Evolutionary conservation across 345 rosid genomes (phyloP).

Genomic region (Hirschfeldia incana): DNA sequence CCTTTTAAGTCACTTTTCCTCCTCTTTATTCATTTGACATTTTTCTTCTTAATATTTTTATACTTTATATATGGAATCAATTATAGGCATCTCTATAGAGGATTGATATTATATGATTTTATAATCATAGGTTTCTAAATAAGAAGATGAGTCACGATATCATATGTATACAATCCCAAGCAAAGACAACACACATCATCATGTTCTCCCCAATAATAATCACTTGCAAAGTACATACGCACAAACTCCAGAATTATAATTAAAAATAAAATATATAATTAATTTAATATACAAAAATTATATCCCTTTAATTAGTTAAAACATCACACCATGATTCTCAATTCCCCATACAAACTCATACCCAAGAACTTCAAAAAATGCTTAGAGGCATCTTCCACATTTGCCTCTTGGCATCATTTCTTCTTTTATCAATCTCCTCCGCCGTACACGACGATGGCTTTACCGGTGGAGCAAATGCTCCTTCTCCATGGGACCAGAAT

Average conservation of each 20-base stretch:
- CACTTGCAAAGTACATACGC: conserved; percentile 34
- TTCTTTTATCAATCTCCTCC: conserved; percentile 22
- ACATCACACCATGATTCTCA: conserved; percentile 33
- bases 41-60: conserved; percentile 1
- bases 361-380: conserved; percentile 29
- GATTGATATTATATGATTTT: conserved; percentile 19
- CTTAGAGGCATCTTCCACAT: conserved; percentile 32
- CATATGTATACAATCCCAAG: conserved; percentile 40
- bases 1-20: conserved; percentile 43
- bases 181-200: conserved; percentile 46
- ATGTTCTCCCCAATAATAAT: conserved; percentile 36
- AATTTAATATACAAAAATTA: conserved; percentile 1
- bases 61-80: conserved; percentile 22
- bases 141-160: conserved; percentile 22
- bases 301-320: conserved; percentile 34
- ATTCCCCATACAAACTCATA: conserved; percentile 36
- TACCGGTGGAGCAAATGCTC: background rate
- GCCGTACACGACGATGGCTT: conserved; percentile 1
- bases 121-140: conserved; percentile 28
- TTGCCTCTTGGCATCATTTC: conserved; percentile 37
- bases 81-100: conserved; percentile 13
- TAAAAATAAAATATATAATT: background rate
- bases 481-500: conserved; percentile 21
- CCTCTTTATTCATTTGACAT: conserved; percentile 32
- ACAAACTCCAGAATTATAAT: conserved; percentile 22